phyloP scores from a whole-genome alignment of 495 filamentous ascomycete genomes.

The Annulohypoxylon moriforme region DNA sequence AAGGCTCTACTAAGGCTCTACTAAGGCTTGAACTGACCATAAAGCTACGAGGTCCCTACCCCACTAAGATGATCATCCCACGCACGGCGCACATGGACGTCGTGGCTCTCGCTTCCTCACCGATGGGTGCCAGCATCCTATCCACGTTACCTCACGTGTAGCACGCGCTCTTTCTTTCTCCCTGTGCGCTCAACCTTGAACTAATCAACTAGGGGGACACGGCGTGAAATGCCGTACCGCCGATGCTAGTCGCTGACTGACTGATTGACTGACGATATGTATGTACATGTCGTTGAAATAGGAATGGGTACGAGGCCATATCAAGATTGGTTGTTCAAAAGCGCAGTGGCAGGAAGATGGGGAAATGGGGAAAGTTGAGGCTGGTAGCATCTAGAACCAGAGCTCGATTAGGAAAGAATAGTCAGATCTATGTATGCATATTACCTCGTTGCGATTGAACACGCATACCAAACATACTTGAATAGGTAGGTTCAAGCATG shows the following conservation, averaged over 20 bases:
- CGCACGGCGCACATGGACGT: slow-evolving; percentile 29
- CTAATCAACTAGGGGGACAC: slow-evolving; percentile 14
- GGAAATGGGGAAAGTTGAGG: slow-evolving; percentile 42
- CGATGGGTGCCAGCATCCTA: slow-evolving; percentile 44
- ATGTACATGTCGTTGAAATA: slow-evolving; percentile 33
- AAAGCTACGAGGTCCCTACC: slow-evolving; percentile 29
- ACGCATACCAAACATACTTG: slow-evolving; percentile 25
- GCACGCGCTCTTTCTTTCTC: slow-evolving; percentile 22
- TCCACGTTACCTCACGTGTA: slow-evolving; percentile 42
- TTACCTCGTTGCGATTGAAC: slow-evolving; percentile 27
- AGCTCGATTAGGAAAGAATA: slow-evolving; percentile 39
- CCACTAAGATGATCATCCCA: slow-evolving; percentile 40
- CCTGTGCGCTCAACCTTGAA: slow-evolving; percentile 29
- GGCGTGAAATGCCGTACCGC: slow-evolving; percentile 33
- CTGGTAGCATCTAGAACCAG: slow-evolving; percentile 39
- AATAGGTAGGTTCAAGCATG: slow-evolving; percentile 24
- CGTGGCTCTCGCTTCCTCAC: slow-evolving; percentile 44
- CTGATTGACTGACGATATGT: slow-evolving; percentile 1
- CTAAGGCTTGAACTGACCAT: slow-evolving; percentile 19
- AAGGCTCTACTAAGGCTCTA: not conserved
- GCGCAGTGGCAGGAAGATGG: slow-evolving; percentile 25
- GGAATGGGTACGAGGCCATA: slow-evolving; percentile 24
- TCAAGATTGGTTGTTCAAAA: slow-evolving; percentile 22
- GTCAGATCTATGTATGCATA: slow-evolving; percentile 32
- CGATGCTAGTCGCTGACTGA: slow-evolving; percentile 19